phyloP scores from a whole-genome alignment of 1,284 basidiomycete genomes.

The Moniliophthora roreri region DNA sequence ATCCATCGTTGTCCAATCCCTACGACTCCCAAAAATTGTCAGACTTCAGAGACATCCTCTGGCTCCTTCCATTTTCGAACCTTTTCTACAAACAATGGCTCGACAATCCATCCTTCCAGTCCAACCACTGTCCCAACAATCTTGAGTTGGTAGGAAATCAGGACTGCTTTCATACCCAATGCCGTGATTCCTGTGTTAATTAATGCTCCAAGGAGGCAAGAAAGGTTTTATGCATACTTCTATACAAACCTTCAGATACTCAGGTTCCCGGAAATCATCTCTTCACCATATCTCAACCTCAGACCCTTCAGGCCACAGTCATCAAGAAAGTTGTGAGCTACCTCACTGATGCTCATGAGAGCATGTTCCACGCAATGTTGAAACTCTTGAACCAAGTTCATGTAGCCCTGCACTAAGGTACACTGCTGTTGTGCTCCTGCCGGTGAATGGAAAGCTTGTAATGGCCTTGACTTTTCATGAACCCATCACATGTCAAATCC shows the following conservation, averaged over 20 bases:
- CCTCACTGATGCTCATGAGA: conserved; percentile 15
- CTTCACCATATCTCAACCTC: conserved; percentile 19
- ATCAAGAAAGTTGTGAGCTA: conserved; percentile 18
- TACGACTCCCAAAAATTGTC: conserved; percentile 30
- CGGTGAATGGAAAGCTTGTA: conserved; percentile 11
- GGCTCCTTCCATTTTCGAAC: conserved; percentile 29
- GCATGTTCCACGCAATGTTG: conserved; percentile 22
- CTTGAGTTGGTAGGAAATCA: conserved; percentile 20
- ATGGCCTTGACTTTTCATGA: conserved; percentile 27
- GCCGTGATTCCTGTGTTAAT: conserved; percentile 27
- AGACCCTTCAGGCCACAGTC: conserved; percentile 28
- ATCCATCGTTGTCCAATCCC: conserved; percentile 31
- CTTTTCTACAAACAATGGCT: conserved; percentile 23
- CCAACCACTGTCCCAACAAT: conserved; percentile 30
- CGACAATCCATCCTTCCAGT: conserved; percentile 27
- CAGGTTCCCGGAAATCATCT: conserved; percentile 10
- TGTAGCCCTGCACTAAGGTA: conserved; percentile 10
- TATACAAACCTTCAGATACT: conserved; percentile 23
- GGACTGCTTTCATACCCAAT: conserved; percentile 25
- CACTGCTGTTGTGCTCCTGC: conserved; percentile 6
- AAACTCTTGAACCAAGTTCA: conserved; percentile 26
- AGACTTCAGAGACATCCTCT: conserved; percentile 26
- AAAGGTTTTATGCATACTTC: conserved; percentile 22
- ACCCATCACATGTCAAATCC: conserved; percentile 27
- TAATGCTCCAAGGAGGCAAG: conserved; percentile 21